Evolutionary conservation across 2,329 filamentous ascomycete genomes (phyloP).

Genomic region (Exophiala sideris): DNA sequence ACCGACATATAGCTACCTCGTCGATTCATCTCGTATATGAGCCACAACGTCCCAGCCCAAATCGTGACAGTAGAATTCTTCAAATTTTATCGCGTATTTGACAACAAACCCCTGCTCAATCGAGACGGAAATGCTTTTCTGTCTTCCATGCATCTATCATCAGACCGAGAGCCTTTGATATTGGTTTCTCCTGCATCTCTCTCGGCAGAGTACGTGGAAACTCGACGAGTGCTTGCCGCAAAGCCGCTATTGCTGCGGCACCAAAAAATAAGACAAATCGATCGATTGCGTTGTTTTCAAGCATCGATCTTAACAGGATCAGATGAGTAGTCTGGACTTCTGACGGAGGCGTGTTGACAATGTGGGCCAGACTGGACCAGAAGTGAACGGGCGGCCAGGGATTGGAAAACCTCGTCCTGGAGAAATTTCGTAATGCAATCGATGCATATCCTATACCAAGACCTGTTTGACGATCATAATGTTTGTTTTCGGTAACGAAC

Average conservation of each 20-base stretch:
- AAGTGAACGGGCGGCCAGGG: constrained; percentile 76
- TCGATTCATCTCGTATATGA: too few species aligned
- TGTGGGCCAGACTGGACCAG: constrained; percentile 73
- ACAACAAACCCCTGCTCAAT: neutral
- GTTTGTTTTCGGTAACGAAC: constrained; percentile 67
- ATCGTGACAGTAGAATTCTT: too few species aligned
- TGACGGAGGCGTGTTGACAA: constrained; percentile 68
- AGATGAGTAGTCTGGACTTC: constrained; percentile 72
- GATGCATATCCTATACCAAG: constrained; percentile 81
- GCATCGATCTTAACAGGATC: constrained; percentile 66
- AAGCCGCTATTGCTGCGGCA: constrained; percentile 65
- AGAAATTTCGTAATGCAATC: constrained; percentile 78
- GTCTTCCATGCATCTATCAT: constrained; percentile 37
- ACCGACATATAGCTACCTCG: too few species aligned
- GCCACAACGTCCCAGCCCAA: too few species aligned
- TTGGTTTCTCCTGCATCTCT: constrained; percentile 31
- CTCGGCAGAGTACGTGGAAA: constrained; percentile 54
- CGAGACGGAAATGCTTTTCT: constrained; percentile 19
- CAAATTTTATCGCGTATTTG: too few species aligned
- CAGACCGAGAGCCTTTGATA: constrained; percentile 25
- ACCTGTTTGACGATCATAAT: constrained; percentile 79
- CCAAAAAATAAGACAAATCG: constrained; percentile 81
- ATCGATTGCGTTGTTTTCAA: constrained; percentile 64
- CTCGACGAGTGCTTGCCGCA: constrained; percentile 69
- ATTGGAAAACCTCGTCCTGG: constrained; percentile 62